Evolutionary conservation across 2,329 filamentous ascomycete species (phyloP).

Genomic region (Fusarium bactridioides): DNA sequence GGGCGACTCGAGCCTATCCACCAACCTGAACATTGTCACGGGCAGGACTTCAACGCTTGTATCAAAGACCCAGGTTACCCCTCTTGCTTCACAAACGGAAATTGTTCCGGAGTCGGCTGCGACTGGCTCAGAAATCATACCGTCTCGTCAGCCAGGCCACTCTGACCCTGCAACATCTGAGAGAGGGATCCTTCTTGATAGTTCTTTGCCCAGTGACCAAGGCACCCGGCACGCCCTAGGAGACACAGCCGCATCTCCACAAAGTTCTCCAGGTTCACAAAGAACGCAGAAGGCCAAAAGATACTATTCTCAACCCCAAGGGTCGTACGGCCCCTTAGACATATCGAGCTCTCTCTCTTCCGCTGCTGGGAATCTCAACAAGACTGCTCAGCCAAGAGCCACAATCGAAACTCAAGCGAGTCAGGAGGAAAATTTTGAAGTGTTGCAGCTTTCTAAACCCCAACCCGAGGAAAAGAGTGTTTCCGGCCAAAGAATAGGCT

Average conservation of each 20-base stretch:
- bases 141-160: slow-evolving; percentile 41
- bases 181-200: not conserved
- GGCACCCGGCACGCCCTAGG: not conserved
- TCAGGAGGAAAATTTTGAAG: not conserved
- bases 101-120: slow-evolving; percentile 19
- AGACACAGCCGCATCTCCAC: not conserved
- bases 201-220: not conserved
- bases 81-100: slow-evolving; percentile 10
- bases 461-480: slow-evolving; percentile 14
- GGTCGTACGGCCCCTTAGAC: not conserved
- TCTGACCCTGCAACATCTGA: not conserved
- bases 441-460: slow-evolving; percentile 21
- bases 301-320: slow-evolving; percentile 36
- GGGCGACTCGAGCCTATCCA: slow-evolving; percentile 17
- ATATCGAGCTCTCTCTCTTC: slow-evolving; percentile 1
- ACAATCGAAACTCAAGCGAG: not conserved
- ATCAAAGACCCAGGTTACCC: not conserved
- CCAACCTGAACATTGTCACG: not conserved
- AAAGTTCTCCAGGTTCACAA: not conserved
- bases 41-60: not conserved
- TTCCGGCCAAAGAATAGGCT: slow-evolving; percentile 5
- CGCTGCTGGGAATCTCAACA: not conserved
- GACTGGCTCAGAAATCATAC: slow-evolving; percentile 28
- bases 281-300: not conserved
- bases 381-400: not conserved